Base-by-base conservation (phyloP, 352 stramenopile genomes). In the Blastocystis sp. region DNA sequence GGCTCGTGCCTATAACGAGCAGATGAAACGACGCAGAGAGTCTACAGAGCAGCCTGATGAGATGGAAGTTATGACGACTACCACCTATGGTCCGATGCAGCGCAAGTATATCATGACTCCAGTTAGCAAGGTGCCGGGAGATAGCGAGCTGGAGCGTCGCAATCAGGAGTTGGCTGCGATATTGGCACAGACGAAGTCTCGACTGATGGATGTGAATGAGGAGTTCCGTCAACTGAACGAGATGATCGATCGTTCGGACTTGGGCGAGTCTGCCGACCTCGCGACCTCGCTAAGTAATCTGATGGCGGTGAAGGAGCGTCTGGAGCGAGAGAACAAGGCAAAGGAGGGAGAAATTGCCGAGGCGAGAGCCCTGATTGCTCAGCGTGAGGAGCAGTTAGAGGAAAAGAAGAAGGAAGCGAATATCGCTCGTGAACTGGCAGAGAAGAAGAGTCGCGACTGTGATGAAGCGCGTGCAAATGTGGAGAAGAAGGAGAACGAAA, bases 131-230 rank as follows among this genome's bases (percentile, higher is more conserved):
- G 29, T 34, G 1, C 29, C 29, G 29, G 62, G 62, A 29, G 68
- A 79, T 13, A 6, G 43, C 23, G 73, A 84, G 15, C 9, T 66
- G 23, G 50, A 84, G 73, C 50, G 43, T n/a, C 73, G 73, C 34
- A 84, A 69, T 55, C 45, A 50, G 13, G 73, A 84, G n/a, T 43
- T 84, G 50, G 5, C 5, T 15, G 23, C 41, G n/a, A 50, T 50
- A 29, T 55, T 84, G 53, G 47, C 64, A 55, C 53, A 84, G 34
- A 84, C 73, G 50, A 84, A 84, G 73, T 69, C 50, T 29, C 53
- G 62, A 41, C 39, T 84, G 50, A 26, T 29, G 13, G 29, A 66
- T 9, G 53, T 26, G 54, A 84, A 84, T 43, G 47, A 66, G 47
- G 73, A 84, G 47, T 84, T 84, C 34, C 20, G 34, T 37, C 20